Base-by-base conservation (phyloP, 345 rosid species). In the Salix arbutifolia region DNA sequence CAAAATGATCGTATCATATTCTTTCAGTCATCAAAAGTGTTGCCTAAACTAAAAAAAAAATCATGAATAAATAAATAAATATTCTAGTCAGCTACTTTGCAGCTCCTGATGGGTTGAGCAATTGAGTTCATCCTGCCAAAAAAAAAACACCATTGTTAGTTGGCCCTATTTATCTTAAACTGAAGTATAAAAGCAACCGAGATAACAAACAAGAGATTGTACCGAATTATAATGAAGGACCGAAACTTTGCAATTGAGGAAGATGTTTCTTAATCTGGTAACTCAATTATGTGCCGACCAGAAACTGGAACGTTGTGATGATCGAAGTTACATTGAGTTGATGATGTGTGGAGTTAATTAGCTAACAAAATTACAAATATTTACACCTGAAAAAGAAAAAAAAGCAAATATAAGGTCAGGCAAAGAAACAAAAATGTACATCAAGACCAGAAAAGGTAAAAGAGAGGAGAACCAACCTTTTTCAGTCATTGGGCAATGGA, bases 401-500 rank as follows among this genome's bases (percentile, higher is more conserved):
- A 79, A 61, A 77, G 77, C 10, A 26, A 38, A 77, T 68, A 62
- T 42, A 74, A 74, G 72, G 25, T 80, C 65, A 79, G 73, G 53
- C 71, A 61, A 85, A 72, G 61, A 79, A 82, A 76, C 65, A 38
- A 68, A 77, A 69, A 76, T 64, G 66, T 70, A 67, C 78, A 83
- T 71, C 74, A 62, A 72, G 68, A 82, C 67, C 79, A 67, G 83
- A 79, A 83, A 82, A 86, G 87, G 88, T 21, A 77, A 77, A 79
- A 83, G 81, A 82, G 80, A 73, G 23, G 78, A 76, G 84, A 74
- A 82, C 87, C 69, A 82, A 91, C 97, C 89, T 89, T 89, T 89
- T 82, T 84, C 38, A 84, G 85, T 83, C 84, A 82, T 85, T 84
- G 87, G 88, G 92, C 86, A 87, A 90, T 56, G 97, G 84, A 85